Conservation (phyloP, 2,329 filamentous ascomycete genomes). For the Microascus cirrosus region DNA sequence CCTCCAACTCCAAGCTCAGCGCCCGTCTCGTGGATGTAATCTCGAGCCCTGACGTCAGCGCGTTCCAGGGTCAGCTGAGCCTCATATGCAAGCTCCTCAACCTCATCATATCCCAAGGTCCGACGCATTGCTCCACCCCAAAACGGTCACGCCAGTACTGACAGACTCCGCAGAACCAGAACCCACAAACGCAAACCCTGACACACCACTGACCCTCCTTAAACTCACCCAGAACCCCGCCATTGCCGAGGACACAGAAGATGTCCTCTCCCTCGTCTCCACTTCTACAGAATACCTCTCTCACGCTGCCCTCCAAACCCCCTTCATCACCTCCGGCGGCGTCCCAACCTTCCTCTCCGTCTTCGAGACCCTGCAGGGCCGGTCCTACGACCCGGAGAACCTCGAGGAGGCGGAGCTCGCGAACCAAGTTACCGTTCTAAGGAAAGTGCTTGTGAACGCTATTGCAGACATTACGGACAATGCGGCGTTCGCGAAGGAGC, state of each 20-base stretch:
- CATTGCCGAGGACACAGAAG: slow-evolving; percentile 35
- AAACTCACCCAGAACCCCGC: slow-evolving; percentile 30
- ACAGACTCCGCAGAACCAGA: slow-evolving; percentile 28
- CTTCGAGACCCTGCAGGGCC: slow-evolving; percentile 33
- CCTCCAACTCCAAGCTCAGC: slow-evolving; percentile 39
- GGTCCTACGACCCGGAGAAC: slow-evolving; percentile 23
- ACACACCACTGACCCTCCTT: slow-evolving; percentile 38
- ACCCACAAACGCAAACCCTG: slow-evolving; percentile 25
- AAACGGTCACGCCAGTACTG: too few relatives aligned
- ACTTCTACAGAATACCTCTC: slow-evolving; percentile 46
- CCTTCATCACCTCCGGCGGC: slow-evolving; percentile 27
- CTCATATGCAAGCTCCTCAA: slow-evolving; percentile 47
- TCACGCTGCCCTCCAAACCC: slow-evolving; percentile 36
- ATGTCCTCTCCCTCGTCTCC: slow-evolving; percentile 39
- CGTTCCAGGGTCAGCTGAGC: slow-evolving; percentile 30
- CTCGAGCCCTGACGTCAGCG: slow-evolving; percentile 27
- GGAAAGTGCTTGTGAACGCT: slow-evolving; percentile 35
- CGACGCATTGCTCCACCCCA: neutral
- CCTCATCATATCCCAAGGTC: slow-evolving; percentile 23
- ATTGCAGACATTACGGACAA: slow-evolving; percentile 42
- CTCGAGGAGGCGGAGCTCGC: slow-evolving; percentile 30
- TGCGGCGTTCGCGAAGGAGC: slow-evolving; percentile 29
- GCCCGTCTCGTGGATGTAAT: slow-evolving; percentile 36
- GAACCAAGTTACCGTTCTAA: slow-evolving; percentile 16
- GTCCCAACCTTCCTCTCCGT: slow-evolving; percentile 32